phyloP scores from a whole-genome alignment of 2,329 filamentous ascomycete species.

The Botrytis galanthina region DNA sequence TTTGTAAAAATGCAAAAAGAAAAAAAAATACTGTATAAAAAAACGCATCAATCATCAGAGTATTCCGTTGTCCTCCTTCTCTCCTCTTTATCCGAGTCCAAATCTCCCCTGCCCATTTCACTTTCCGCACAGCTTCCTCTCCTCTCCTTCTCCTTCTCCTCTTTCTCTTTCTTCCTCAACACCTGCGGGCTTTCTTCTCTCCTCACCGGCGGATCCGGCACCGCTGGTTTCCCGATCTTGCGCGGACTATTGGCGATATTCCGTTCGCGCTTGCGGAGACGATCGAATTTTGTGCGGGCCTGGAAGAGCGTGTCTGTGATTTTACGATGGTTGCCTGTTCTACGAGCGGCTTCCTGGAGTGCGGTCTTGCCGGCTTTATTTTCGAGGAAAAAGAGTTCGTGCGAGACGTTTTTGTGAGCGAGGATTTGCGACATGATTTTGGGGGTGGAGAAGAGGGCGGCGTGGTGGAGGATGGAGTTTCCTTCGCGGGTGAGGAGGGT shows the following conservation, averaged over 20 bases:
- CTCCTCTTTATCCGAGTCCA: neutral
- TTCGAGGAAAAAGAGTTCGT: neutral
- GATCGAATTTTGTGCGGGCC: neutral
- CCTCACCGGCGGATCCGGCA: neutral
- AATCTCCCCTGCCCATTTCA: neutral
- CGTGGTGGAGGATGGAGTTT: conserved; percentile 5
- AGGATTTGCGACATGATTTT: neutral
- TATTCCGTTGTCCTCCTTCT: neutral
- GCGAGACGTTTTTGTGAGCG: neutral
- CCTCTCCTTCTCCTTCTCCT: neutral
- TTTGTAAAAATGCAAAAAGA: neutral
- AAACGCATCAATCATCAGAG: neutral
- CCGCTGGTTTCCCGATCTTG: neutral
- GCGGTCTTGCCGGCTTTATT: conserved; percentile 6
- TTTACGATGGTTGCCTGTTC: neutral
- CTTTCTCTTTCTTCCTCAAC: neutral
- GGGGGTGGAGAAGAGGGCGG: neutral
- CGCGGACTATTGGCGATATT: neutral
- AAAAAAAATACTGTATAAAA: neutral
- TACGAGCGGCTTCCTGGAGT: neutral
- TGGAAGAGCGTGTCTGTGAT: neutral
- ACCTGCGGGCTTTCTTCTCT: neutral
- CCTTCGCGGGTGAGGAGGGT: neutral
- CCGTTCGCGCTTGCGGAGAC: neutral
- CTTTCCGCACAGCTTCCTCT: neutral